Evolutionary conservation across 805 yeast species (phyloP).

Genomic region (Candida ponderosae): DNA sequence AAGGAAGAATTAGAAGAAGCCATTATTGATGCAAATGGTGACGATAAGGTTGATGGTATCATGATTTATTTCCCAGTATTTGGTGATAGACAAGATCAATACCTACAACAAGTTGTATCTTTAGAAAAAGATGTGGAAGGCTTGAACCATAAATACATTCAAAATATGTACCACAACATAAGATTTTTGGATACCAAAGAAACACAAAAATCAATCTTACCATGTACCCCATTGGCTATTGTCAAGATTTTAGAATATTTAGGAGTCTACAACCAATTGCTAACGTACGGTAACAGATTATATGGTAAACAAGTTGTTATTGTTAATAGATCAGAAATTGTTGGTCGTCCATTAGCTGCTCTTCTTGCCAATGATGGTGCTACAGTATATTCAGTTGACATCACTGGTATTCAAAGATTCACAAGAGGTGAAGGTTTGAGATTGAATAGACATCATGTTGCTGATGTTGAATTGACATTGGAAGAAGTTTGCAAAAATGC

Average conservation of each 20-base stretch:
- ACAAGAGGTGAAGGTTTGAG: constrained; percentile 90
- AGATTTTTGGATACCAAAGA: constrained; percentile 71
- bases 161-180: constrained; percentile 90
- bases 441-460: constrained; percentile 75
- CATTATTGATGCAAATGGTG: constrained; percentile 74
- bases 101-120: constrained; percentile 88
- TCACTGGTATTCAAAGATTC: constrained; percentile 81
- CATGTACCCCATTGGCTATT: constrained; percentile 94
- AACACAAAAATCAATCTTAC: constrained; percentile 73
- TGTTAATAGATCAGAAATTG: constrained; percentile 92
- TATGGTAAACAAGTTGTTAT: constrained; percentile 90
- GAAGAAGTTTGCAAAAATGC: constrained; percentile 64
- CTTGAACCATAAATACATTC: constrained; percentile 80
- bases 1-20: constrained; percentile 83
- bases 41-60: constrained; percentile 75
- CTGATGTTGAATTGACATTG: constrained; percentile 44
- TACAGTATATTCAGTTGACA: constrained; percentile 84
- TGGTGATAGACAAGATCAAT: constrained; percentile 92
- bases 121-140: constrained; percentile 96
- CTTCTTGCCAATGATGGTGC: constrained; percentile 96
- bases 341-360: constrained; percentile 96
- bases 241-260: constrained; percentile 89
- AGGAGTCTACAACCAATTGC: constrained; percentile 74
- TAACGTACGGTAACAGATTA: constrained; percentile 85
- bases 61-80: constrained; percentile 98